phyloP scores from a whole-genome alignment of 2,329 filamentous ascomycete genomes.

The Raffaelea deltoideospora region DNA sequence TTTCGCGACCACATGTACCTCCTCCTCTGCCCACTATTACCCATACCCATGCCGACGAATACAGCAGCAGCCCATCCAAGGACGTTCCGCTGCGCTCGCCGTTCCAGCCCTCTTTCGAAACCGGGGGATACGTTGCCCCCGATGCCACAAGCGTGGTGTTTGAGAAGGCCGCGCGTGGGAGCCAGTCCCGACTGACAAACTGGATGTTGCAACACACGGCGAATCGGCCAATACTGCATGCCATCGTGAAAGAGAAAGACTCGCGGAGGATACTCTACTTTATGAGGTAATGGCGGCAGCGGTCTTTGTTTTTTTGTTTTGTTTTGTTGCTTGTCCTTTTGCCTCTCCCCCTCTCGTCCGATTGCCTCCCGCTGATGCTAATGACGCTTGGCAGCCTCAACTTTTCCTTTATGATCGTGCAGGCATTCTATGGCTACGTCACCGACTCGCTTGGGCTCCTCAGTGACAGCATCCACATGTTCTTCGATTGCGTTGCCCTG shows the following conservation, averaged over 20 bases:
- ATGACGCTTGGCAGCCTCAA: constrained; percentile 76
- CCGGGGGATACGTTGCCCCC: constrained; percentile 17
- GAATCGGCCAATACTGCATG: constrained; percentile 63
- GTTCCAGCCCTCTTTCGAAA: constrained; percentile 13
- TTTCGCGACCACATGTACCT: constrained; percentile 12
- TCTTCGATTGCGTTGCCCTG: constrained; percentile 91
- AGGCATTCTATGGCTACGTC: constrained; percentile 84
- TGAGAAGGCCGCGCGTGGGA: constrained; percentile 23
- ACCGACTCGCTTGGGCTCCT: constrained; percentile 91
- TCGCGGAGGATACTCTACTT: constrained; percentile 96
- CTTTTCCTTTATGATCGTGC: constrained; percentile 85
- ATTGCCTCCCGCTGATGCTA: too few relatives aligned
- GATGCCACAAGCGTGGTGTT: constrained; percentile 10
- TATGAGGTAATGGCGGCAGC: constrained; percentile 46
- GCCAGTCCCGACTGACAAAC: constrained; percentile 55
- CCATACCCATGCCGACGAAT: constrained; percentile 14
- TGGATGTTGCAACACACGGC: constrained; percentile 56
- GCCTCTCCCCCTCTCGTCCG: background rate
- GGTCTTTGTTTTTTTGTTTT: background rate
- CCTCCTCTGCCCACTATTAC: constrained; percentile 9
- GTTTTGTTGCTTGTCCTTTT: background rate
- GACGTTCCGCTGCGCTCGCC: too few relatives aligned
- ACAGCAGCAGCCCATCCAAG: constrained; percentile 2
- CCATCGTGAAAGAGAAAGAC: constrained; percentile 79
- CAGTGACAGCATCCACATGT: constrained; percentile 98